Evolutionary conservation across 176 grass and related monocot species (phyloP).

Genomic region (Ensete glaucum): DNA sequence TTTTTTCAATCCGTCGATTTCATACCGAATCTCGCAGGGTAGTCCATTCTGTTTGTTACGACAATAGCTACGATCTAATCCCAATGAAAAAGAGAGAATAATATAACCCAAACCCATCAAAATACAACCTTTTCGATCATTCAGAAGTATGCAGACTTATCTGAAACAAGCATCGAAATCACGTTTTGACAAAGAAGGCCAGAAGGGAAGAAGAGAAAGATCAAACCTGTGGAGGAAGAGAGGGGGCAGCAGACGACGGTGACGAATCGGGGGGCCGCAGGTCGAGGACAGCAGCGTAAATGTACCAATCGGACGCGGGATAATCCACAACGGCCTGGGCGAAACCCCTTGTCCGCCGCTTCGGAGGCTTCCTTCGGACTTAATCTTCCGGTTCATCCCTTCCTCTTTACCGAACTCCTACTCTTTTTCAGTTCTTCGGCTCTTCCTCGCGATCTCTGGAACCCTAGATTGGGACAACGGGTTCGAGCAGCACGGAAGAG

Average conservation of each 20-base stretch:
- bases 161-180: background rate
- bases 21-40: no score
- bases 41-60: no score
- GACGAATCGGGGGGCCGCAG: background rate
- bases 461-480: background rate
- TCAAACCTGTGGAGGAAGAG: background rate
- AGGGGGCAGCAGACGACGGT: background rate
- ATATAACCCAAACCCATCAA: no score
- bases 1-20: no score
- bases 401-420: background rate
- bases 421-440: background rate
- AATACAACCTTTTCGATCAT: background rate
- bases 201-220: background rate
- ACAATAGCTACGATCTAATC: no score
- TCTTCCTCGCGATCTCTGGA: background rate
- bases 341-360: slow-evolving; percentile 16
- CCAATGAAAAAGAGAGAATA: no score
- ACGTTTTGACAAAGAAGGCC: background rate
- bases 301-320: slow-evolving; percentile 29
- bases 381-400: slow-evolving; percentile 9
- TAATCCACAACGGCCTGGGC: slow-evolving; percentile 22
- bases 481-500: no score
- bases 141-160: background rate
- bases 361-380: slow-evolving; percentile 23
- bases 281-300: slow-evolving; percentile 31